These are phyloP conservation scores for Moesziomyces sp. DNA, from an alignment of 1,284 basidiomycete species.

Conservation along the genomic window DNA sequence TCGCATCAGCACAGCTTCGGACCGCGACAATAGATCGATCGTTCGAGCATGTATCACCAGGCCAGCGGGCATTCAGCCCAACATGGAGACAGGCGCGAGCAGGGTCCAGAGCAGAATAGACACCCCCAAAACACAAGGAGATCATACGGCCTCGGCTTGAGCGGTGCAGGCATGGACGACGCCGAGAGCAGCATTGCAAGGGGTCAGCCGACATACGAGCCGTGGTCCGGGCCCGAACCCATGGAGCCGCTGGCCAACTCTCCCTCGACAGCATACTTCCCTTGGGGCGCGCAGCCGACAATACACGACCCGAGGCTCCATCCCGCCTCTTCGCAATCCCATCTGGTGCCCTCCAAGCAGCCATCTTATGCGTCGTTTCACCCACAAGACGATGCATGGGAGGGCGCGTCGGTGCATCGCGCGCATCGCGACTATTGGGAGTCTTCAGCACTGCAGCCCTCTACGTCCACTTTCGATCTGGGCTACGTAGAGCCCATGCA, in stretches of 20 bases:
- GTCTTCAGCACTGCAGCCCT: constrained; percentile 16
- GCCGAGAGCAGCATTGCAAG: constrained; percentile 15
- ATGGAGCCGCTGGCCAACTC: constrained; percentile 26
- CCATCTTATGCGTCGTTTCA: constrained; percentile 3
- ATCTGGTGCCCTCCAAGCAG: constrained; percentile 7
- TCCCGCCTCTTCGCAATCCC: constrained; percentile 7
- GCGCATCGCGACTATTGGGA: constrained; percentile 25
- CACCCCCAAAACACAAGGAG: neutral
- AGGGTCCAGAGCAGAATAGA: neutral
- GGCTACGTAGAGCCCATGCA: neutral
- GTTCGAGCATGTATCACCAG: neutral
- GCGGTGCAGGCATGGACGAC: neutral
- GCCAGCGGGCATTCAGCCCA: neutral
- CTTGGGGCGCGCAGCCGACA: constrained; percentile 13
- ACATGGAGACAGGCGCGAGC: neutral
- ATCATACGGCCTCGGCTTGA: constrained; percentile 13
- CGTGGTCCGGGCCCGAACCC: constrained; percentile 14
- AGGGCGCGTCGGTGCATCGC: neutral
- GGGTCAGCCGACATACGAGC: constrained; percentile 22
- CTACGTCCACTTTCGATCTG: constrained; percentile 2
- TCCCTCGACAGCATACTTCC: constrained; percentile 15
- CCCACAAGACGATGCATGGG: neutral
- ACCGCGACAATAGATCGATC: neutral
- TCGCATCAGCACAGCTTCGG: neutral
- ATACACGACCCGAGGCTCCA: constrained; percentile 6